These are phyloP conservation scores for Olyra latifolia DNA, from an alignment of 176 grass and related monocot genomes.

Conservation along the genomic window DNA sequence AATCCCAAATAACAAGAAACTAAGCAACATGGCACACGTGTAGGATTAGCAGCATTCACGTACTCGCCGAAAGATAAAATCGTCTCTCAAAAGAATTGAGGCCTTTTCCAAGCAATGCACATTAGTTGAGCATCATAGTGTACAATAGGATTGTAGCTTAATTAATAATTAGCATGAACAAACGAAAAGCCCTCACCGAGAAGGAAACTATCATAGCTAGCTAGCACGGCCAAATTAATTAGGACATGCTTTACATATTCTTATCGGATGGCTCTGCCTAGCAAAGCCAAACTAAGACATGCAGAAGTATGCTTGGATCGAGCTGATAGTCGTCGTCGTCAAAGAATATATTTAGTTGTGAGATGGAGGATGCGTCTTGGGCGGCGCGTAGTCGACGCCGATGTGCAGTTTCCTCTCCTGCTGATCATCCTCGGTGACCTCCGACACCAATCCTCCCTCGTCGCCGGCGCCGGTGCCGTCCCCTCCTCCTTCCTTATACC, in stretches of 20 bases:
- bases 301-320: background rate
- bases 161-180: background rate
- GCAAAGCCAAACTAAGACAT: background rate
- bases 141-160: too few relatives aligned
- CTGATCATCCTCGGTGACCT: background rate
- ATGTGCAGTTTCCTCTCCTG: background rate
- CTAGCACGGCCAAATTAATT: background rate
- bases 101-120: background rate
- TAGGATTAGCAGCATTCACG: background rate
- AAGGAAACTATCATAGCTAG: background rate
- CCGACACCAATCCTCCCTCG: background rate
- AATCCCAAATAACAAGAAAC: background rate
- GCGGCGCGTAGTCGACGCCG: slow-evolving; percentile 25
- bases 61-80: background rate
- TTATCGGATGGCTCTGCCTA: background rate
- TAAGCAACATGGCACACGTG: background rate
- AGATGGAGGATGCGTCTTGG: slow-evolving; percentile 50
- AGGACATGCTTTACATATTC: background rate
- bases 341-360: slow-evolving; percentile 24
- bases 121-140: background rate
- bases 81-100: background rate
- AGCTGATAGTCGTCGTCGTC: slow-evolving; percentile 29
- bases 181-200: background rate
- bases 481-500: background rate
- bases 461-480: background rate